A percentile compares a stretch with the other conserved stretches of the same genome.
Conservation (phyloP, 768 basidiomycete species). For the Suillus weaverae region DNA sequence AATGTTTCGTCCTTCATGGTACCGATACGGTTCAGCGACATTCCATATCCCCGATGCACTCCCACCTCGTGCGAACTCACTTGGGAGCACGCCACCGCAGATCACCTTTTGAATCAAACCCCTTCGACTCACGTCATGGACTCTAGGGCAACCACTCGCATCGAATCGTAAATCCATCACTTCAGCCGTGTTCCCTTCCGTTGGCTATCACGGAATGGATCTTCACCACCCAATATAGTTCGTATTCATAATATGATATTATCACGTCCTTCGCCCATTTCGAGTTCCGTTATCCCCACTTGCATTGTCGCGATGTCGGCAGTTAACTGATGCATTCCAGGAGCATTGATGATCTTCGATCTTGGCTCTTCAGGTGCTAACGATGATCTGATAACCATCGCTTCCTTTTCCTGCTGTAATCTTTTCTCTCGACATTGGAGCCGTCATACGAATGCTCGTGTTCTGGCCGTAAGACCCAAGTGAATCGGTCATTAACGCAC, state of each 20-base stretch:
- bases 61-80: neutral
- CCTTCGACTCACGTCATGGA: neutral
- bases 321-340: constrained; percentile 5
- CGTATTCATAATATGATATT: neutral
- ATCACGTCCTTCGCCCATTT: neutral
- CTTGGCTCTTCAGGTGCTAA: constrained; percentile 11
- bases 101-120: neutral
- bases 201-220: constrained; percentile 6
- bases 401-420: neutral
- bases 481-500: constrained; percentile 25
- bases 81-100: neutral
- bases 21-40: neutral
- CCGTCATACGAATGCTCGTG: neutral
- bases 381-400: constrained; percentile 11
- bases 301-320: neutral
- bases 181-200: neutral
- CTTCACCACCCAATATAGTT: neutral
- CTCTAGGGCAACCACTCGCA: neutral
- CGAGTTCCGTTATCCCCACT: neutral
- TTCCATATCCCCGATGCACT: neutral
- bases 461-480: neutral
- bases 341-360: constrained; percentile 12
- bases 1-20: neutral
- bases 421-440: neutral
- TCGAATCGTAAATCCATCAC: constrained; percentile 2